Evolutionary conservation across 441 rosid species (phyloP), one percentile per base, ranked within the genome.

Genomic region (Hura crepitans): DNA sequence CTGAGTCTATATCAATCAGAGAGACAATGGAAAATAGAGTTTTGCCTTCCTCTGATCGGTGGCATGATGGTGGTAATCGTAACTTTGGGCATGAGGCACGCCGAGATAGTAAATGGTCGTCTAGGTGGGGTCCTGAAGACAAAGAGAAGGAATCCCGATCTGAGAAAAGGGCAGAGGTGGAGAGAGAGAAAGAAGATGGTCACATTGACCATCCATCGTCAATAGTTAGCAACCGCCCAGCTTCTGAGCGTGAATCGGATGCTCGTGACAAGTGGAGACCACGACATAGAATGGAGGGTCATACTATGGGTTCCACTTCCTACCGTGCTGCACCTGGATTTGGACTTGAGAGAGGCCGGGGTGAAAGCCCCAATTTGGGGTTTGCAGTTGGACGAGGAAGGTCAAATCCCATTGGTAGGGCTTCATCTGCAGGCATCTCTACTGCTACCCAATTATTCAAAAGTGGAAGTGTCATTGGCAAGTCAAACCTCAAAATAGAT

Each of bases 71-170:
- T 72, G 82, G 55, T 59, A 70, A 60, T 69, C 85, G 87, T 47
- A 81, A 58, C 69, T 53, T 81, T 60, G 87, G 81, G 76, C 78
- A 74, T 74, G 89, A 87, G 78, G 61, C 85, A 28, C 83, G 96
- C 4, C 84, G 97, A 15, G 99, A 93, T 76, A 83, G 83, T 79
- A 96, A 91, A 74, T 96, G 99, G 99, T 88, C 98, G 45, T 86
- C 97, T n/a, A 85, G 98, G 70, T 96, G 98, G 99, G 99, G 99
- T 74, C 98, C 98, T 66, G 98, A 91, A 23, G 99, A 91, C 63
- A 96, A 88, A 77, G 99, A 89, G 72, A 96, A 83, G 80, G 97
- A 89, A 56, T 76, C 88, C 42, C 92, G 85, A 50, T 65, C 23
- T 23, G 98, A 89, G 73, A 96, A 84, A 81, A 87, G 75, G 84